These are phyloP conservation scores for Arxiozyma telluris DNA, from an alignment of 1,139 yeast genomes.

Conservation along the genomic window DNA sequence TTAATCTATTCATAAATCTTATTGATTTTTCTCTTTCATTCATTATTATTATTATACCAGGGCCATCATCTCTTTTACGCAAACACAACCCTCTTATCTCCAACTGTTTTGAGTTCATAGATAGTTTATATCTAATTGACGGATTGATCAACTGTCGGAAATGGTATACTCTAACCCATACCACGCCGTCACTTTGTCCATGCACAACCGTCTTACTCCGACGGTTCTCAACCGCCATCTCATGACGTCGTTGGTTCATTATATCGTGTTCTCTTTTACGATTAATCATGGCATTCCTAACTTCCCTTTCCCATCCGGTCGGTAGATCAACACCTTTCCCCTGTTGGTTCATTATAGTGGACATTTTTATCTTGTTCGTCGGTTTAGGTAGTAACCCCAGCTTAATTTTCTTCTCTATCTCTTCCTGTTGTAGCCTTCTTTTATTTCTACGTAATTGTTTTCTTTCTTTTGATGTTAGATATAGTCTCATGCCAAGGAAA, in stretches of 20 bases:
- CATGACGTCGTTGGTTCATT: constrained; percentile 48
- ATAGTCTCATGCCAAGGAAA: constrained; percentile 35
- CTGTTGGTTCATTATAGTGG: constrained; percentile 70
- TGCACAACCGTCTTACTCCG: constrained; percentile 2
- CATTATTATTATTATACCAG: constrained; percentile 62
- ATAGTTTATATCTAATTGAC: constrained; percentile 63
- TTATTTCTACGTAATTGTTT: constrained; percentile 67
- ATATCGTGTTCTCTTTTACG: constrained; percentile 53
- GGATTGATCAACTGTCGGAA: constrained; percentile 50
- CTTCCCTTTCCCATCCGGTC: constrained; percentile 70
- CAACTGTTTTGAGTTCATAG: constrained; percentile 68
- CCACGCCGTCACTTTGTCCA: neutral
- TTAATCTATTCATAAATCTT: constrained; percentile 46
- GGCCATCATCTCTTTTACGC: constrained; percentile 34
- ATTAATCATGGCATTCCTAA: constrained; percentile 57
- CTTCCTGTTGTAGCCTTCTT: constrained; percentile 55
- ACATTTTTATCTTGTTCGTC: constrained; percentile 75
- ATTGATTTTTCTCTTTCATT: constrained; percentile 39
- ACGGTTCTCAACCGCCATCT: constrained; percentile 16
- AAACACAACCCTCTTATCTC: constrained; percentile 53
- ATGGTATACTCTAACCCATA: constrained; percentile 42
- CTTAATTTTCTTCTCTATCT: constrained; percentile 66
- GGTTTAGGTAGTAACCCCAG: constrained; percentile 85
- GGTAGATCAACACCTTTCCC: constrained; percentile 88
- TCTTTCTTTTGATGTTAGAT: constrained; percentile 67